Conservation (phyloP, 2,329 filamentous ascomycete species). For the Diplodia scrobiculata region DNA sequence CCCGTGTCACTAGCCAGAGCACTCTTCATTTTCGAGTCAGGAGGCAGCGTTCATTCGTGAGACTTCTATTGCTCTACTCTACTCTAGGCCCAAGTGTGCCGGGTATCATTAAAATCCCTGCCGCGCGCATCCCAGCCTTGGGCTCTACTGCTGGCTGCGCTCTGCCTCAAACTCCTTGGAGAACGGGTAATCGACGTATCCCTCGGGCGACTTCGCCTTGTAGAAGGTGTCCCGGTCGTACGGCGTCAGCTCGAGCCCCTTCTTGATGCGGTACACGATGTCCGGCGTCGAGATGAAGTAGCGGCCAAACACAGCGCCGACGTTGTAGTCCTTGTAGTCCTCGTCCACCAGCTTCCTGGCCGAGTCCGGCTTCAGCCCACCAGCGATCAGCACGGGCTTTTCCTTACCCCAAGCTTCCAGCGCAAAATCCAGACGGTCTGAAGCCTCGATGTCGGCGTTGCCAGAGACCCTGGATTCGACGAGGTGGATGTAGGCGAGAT, state of each 20-base stretch:
- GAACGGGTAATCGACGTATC: slow-evolving; percentile 50
- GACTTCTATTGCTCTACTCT: slow-evolving; percentile 21
- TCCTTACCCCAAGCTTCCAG: slow-evolving; percentile 36
- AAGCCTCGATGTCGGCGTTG: slow-evolving; percentile 40
- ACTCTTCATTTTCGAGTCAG: slow-evolving; percentile 22
- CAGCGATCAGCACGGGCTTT: slow-evolving; percentile 45
- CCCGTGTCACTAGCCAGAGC: slow-evolving; percentile 5
- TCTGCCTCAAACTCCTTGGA: slow-evolving; percentile 38
- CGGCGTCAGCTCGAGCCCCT: slow-evolving; percentile 48
- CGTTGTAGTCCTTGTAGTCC: slow-evolving; percentile 48
- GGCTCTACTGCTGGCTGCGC: background rate
- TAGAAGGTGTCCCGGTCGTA: slow-evolving; percentile 55
- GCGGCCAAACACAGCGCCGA: slow-evolving; percentile 53
- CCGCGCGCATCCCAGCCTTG: background rate
- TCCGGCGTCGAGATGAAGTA: slow-evolving; percentile 56
- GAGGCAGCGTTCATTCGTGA: slow-evolving; percentile 1
- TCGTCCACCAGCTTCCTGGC: slow-evolving; percentile 44
- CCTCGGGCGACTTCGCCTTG: slow-evolving; percentile 39
- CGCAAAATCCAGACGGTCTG: slow-evolving; percentile 36
- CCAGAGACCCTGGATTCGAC: slow-evolving; percentile 58
- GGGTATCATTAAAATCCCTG: slow-evolving; percentile 11
- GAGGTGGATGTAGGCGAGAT: slow-evolving; percentile 64
- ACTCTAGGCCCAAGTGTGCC: slow-evolving; percentile 1
- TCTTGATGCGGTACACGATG: slow-evolving; percentile 50
- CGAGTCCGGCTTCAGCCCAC: slow-evolving; percentile 47